phyloP scores from a whole-genome alignment of 2,329 filamentous ascomycete species.

The Talaromyces sp. region DNA sequence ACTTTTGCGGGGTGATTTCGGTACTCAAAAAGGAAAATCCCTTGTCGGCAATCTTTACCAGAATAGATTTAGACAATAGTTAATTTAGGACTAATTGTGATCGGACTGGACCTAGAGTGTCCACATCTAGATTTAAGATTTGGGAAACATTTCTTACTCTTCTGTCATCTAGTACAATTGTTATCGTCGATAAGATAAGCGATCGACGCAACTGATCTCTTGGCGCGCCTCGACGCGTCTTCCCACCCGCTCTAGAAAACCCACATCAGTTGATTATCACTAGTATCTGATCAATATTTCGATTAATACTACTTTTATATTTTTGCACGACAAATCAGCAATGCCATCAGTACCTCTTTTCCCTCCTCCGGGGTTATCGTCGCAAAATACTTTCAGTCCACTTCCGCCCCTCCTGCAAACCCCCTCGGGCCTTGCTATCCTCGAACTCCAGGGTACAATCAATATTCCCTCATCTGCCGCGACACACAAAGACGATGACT shows the following conservation, averaged over 20 bases:
- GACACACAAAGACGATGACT: slow-evolving; percentile 13
- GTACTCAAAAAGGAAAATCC: background rate
- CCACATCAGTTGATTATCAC: background rate
- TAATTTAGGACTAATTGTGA: background rate
- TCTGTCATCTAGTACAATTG: too few relatives aligned
- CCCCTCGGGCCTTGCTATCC: slow-evolving; percentile 77
- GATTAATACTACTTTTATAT: background rate
- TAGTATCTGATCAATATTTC: background rate
- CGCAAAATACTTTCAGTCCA: slow-evolving; percentile 42
- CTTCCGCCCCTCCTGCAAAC: slow-evolving; percentile 82
- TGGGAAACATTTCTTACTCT: too few relatives aligned
- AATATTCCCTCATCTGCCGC: slow-evolving; percentile 55
- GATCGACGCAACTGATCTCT: background rate
- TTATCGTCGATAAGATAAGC: background rate
- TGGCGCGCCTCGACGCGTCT: slow-evolving; percentile 1
- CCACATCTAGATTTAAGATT: background rate
- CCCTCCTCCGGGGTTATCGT: slow-evolving; percentile 12
- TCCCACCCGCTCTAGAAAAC: background rate
- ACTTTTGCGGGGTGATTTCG: background rate
- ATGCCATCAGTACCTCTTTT: slow-evolving; percentile 42
- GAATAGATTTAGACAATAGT: background rate
- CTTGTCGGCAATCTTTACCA: background rate
- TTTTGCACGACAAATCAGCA: background rate
- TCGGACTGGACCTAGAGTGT: background rate
- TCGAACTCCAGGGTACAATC: slow-evolving; percentile 90